phyloP scores from a whole-genome alignment of 495 filamentous ascomycete genomes.

The Tuber melanosporum region DNA sequence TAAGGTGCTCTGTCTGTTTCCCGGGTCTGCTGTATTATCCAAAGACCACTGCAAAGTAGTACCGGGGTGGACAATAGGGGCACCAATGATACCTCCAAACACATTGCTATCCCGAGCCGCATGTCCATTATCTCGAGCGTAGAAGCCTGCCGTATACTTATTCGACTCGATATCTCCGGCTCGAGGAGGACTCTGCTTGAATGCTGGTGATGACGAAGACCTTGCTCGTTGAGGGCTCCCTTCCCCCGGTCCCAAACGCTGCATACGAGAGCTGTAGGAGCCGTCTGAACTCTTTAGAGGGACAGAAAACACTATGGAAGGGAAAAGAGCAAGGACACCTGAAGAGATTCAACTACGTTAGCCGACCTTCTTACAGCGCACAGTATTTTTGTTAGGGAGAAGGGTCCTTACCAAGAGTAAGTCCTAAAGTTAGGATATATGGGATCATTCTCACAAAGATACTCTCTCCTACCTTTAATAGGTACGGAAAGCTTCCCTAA shows the following conservation, averaged over 20 bases:
- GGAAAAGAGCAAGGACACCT: slow-evolving; percentile 29
- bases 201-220: slow-evolving; percentile 19
- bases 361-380: neutral
- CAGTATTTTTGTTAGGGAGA: neutral
- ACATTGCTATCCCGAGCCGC: slow-evolving; percentile 25
- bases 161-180: slow-evolving; percentile 30
- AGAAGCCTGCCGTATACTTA: slow-evolving; percentile 15
- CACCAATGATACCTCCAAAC: slow-evolving; percentile 31
- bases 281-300: slow-evolving; percentile 13
- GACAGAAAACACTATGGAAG: slow-evolving; percentile 27
- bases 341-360: neutral
- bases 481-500: slow-evolving; percentile 31
- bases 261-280: slow-evolving; percentile 11
- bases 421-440: slow-evolving; percentile 27
- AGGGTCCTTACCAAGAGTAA: slow-evolving; percentile 32
- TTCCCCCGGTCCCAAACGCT: slow-evolving; percentile 8
- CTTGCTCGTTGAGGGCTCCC: slow-evolving; percentile 9
- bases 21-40: neutral
- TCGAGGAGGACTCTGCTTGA: slow-evolving; percentile 8
- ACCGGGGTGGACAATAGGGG: slow-evolving; percentile 37
- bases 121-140: slow-evolving; percentile 9
- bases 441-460: slow-evolving; percentile 36
- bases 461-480: slow-evolving; percentile 30
- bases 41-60: slow-evolving; percentile 29
- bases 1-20: slow-evolving; percentile 15